These are phyloP conservation scores for Chionographis japonica DNA, from an alignment of 106 monocot genomes.

Conservation along the genomic window DNA sequence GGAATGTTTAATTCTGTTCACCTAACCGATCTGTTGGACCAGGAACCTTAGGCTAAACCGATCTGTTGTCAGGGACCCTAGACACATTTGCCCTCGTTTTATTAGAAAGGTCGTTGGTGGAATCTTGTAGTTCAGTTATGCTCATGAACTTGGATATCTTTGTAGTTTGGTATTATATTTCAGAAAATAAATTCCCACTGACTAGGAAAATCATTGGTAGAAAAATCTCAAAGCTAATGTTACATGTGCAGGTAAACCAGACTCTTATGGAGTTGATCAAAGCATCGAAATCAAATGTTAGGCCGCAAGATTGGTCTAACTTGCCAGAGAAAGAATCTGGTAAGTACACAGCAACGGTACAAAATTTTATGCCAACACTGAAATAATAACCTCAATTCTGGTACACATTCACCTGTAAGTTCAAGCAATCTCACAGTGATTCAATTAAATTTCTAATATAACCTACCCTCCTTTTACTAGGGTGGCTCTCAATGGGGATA, in stretches of 20 bases:
- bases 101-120: too few species aligned
- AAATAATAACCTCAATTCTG: not conserved
- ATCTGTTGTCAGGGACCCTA: too few species aligned
- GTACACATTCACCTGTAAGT: too few species aligned
- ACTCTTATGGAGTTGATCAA: constrained; percentile 69
- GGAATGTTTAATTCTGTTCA: too few species aligned
- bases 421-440: not conserved
- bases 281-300: constrained; percentile 53
- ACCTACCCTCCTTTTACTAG: constrained; percentile 15
- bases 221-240: not conserved
- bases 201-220: too few species aligned
- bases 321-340: constrained; percentile 40
- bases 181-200: too few species aligned
- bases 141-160: too few species aligned
- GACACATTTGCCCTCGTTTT: too few species aligned
- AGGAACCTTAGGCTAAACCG: too few species aligned
- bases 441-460: not conserved
- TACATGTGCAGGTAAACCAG: constrained; percentile 60
- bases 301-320: constrained; percentile 49
- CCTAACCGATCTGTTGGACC: too few species aligned
- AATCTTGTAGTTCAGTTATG: too few species aligned
- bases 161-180: too few species aligned
- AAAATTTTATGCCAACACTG: not conserved
- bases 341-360: constrained; percentile 13
- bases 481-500: constrained; percentile 16